These are phyloP conservation scores for Phytopythium mirpurense DNA, from an alignment of 352 stramenopile genomes.

Conservation along the genomic window DNA sequence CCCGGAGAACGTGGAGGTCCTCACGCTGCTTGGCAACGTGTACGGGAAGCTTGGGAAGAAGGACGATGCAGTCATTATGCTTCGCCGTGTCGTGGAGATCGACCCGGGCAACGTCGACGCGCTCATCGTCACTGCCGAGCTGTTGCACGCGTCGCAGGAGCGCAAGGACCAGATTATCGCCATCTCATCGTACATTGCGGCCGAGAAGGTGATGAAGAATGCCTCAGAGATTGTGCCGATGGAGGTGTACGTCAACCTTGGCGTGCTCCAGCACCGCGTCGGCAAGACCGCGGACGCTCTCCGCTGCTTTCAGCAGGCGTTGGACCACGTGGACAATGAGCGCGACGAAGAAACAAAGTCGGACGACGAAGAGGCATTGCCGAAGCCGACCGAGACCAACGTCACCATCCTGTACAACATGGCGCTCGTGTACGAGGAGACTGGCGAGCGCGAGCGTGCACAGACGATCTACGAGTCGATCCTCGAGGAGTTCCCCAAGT, in stretches of 20 bases:
- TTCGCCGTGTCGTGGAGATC: slow-evolving; percentile 80
- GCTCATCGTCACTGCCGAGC: slow-evolving; percentile 73
- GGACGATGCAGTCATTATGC: slow-evolving; percentile 70
- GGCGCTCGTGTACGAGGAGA: slow-evolving; percentile 91
- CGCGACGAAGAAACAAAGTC: slow-evolving; percentile 34
- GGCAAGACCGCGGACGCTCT: slow-evolving; percentile 89
- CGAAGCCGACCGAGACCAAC: slow-evolving; percentile 67
- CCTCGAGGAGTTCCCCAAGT: slow-evolving; percentile 89
- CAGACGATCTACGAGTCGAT: slow-evolving; percentile 93
- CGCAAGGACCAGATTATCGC: slow-evolving; percentile 87
- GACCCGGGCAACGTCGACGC: slow-evolving; percentile 84
- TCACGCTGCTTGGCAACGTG: slow-evolving; percentile 75
- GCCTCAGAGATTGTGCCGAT: slow-evolving; percentile 73
- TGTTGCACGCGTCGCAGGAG: slow-evolving; percentile 71
- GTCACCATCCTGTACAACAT: slow-evolving; percentile 96
- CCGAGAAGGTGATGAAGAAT: slow-evolving; percentile 85
- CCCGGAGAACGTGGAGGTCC: slow-evolving; percentile 82
- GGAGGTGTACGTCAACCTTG: slow-evolving; percentile 83
- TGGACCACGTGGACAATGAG: slow-evolving; percentile 48
- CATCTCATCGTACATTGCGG: slow-evolving; percentile 87
- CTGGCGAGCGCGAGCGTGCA: slow-evolving; percentile 86
- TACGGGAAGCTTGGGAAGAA: slow-evolving; percentile 82
- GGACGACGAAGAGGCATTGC: slow-evolving; percentile 30
- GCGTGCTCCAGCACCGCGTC: slow-evolving; percentile 75
- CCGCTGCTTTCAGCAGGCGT: slow-evolving; percentile 85